phyloP scores from a whole-genome alignment of 768 basidiomycete genomes.

The Hebeloma cylindrosporum region DNA sequence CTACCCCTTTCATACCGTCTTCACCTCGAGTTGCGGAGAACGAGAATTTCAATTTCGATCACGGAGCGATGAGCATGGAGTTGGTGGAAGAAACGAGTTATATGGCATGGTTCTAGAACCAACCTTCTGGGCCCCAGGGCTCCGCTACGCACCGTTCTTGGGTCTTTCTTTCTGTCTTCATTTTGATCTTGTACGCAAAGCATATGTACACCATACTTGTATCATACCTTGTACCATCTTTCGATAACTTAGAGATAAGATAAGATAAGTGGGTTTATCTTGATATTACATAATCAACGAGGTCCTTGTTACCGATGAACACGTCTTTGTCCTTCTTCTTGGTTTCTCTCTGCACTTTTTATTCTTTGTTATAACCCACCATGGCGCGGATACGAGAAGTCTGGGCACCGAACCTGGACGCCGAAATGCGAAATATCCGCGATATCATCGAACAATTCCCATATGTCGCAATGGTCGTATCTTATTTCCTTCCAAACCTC shows the following conservation, averaged over 20 bases:
- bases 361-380: conserved; percentile 7
- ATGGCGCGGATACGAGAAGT: conserved; percentile 93
- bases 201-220: neutral
- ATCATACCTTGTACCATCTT: neutral
- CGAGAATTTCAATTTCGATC: conserved; percentile 59
- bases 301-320: neutral
- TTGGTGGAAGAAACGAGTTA: conserved; percentile 62
- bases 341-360: neutral
- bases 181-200: conserved; percentile 1
- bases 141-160: too few species aligned
- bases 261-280: neutral
- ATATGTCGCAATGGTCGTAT: conserved; percentile 88
- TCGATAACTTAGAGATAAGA: neutral
- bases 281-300: conserved; percentile 9
- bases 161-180: conserved; percentile 6
- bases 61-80: conserved; percentile 55
- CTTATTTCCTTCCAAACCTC: conserved; percentile 20
- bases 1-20: conserved; percentile 46
- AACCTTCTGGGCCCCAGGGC: too few species aligned
- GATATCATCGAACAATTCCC: conserved; percentile 88
- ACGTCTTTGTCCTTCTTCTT: neutral
- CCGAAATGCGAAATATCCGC: conserved; percentile 87
- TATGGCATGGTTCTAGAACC: conserved; percentile 63
- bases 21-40: conserved; percentile 53
- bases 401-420: conserved; percentile 91